Base-by-base conservation (phyloP, 2,329 filamentous ascomycete genomes). In the Claviceps pusilla region DNA sequence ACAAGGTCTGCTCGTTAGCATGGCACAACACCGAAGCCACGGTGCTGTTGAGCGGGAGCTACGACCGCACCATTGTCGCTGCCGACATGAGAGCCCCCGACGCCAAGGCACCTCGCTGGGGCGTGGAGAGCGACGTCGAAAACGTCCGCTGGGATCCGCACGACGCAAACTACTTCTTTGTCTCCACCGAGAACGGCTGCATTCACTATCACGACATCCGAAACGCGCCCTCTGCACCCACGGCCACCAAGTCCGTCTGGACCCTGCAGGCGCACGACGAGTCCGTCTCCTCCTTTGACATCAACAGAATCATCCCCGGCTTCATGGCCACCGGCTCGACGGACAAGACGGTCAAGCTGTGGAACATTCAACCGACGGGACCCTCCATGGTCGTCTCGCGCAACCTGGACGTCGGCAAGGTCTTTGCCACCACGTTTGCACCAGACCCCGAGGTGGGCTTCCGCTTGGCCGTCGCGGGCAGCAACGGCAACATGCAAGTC, bases 81-180 rank as follows among this genome's bases (percentile, higher is more conserved):
- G 87, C 89, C 3, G 93, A 98, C 67, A 96, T 98, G 91, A 82
- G 93, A 60, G 87, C 91, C 28, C 89, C 91, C 14, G 87, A 90
- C 54, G 84, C 87, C 48, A 84, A 86, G 66, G 82, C 78, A 28
- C 84, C 89, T 12, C 80, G 87, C 63, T 97, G 93, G 88, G 88
- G 87, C 33, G 91, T 97, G 2, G 91, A 96, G 71, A 89, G 87
- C 67, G 93, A 98, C 65, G 89, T 98, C 45, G 93, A 98, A 75
- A 86, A 82, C 58, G 83, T 97, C 42, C 79, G 82, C 61, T 98
- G 93, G 91, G 87, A 98, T 71, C 86, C 89, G 16, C 91, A 97
- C 68, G 83, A 96, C 68, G 74, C 84, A 6, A 94, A 96, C 76
- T 89, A 79, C 75, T 98, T 98, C 75, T 98, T 87, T 70, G 87